Evolutionary conservation across 257 asterid species (phyloP).

Genomic region (Scutellaria minor): DNA sequence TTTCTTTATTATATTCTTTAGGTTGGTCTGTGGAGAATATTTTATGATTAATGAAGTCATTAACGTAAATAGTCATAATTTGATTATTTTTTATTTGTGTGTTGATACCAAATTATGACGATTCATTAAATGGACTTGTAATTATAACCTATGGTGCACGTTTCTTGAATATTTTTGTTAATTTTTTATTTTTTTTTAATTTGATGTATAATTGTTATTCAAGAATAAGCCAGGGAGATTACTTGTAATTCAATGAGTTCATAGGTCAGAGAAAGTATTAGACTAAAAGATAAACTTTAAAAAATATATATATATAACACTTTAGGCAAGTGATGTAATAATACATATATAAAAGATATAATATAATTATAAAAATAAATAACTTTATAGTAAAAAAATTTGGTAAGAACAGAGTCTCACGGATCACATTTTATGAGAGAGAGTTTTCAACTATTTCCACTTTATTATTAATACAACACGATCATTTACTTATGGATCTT

Average conservation of each 20-base stretch:
- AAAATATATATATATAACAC: background rate
- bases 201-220: background rate
- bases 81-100: background rate
- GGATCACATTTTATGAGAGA: too few relatives aligned
- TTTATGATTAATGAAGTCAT: conserved; percentile 8
- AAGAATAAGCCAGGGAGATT: conserved; percentile 17
- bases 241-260: background rate
- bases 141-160: conserved; percentile 34
- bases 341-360: too few relatives aligned
- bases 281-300: background rate
- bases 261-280: too few relatives aligned
- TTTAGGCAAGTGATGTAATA: too few relatives aligned
- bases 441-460: too few relatives aligned
- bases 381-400: too few relatives aligned
- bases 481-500: too few relatives aligned
- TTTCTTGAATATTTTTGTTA: background rate
- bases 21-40: conserved; percentile 34
- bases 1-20: conserved; percentile 34
- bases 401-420: too few relatives aligned
- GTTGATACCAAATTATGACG: conserved; percentile 33
- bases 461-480: too few relatives aligned
- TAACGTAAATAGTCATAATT: background rate
- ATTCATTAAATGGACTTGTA: conserved; percentile 7
- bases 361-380: too few relatives aligned
- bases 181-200: background rate